These are phyloP conservation scores for Kazachstania sp. DNA, from an alignment of 1,139 yeast genomes.

Conservation along the genomic window DNA sequence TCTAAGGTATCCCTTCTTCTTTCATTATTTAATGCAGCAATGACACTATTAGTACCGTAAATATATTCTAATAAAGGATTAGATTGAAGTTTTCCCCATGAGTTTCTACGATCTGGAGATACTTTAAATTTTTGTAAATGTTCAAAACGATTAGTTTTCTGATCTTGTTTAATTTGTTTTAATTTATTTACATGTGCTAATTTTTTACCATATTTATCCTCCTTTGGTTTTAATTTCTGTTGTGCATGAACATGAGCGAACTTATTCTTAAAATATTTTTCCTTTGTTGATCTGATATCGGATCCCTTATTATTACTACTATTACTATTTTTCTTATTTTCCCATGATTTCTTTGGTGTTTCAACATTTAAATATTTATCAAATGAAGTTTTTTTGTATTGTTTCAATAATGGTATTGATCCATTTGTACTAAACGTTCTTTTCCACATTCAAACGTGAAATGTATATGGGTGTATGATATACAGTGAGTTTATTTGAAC, in stretches of 20 bases:
- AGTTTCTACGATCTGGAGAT: background rate
- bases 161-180: constrained; percentile 9
- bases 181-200: constrained; percentile 6
- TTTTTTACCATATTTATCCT: constrained; percentile 10
- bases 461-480: no score
- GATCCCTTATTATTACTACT: no score
- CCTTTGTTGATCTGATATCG: constrained; percentile 34
- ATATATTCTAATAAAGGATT: constrained; percentile 58
- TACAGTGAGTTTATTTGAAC: no score
- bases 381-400: background rate
- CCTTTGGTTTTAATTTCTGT: constrained; percentile 26
- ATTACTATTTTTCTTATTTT: constrained; percentile 30
- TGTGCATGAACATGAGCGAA: constrained; percentile 53
- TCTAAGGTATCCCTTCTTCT: constrained; percentile 51
- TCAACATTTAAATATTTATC: background rate
- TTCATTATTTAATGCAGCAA: constrained; percentile 55
- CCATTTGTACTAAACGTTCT: background rate
- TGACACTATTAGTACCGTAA: constrained; percentile 69
- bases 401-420: background rate
- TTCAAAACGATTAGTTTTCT: background rate
- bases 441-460: background rate
- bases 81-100: constrained; percentile 6
- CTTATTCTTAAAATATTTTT: constrained; percentile 44
- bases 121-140: background rate
- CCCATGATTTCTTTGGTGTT: constrained; percentile 43